Base-by-base conservation (phyloP, 148 eudicot genomes). In the Tetragonia tetragonoides region DNA sequence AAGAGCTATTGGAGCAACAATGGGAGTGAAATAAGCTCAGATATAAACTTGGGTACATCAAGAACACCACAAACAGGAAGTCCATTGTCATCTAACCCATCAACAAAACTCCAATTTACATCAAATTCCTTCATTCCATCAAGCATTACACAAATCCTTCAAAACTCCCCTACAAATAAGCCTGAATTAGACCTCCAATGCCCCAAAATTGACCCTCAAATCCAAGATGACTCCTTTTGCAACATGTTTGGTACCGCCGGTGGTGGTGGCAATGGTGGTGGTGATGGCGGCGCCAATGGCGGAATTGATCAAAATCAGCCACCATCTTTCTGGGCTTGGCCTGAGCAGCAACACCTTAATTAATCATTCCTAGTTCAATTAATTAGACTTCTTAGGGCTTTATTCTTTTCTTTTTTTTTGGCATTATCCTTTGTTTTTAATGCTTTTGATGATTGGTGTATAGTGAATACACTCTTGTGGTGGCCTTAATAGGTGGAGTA, bases 1-100 rank as follows among this genome's bases (percentile, higher is more conserved):
- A 85, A 88, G 79, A 87, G 83, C 76, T 88, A 87, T 18, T 92
- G 97, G 97, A 90, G 89, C 82, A 90, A 84, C 84, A 81, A 87
- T 66, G 90, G 86, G 54, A 88, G 90, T 74, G 91, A 89, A 5
- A 87, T 84, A 49, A 88, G 86, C 49, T 87, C 85, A 23, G 90
- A 92, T 70, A 85, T 88, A 78, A 87, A 89, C 80, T 76, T 83
- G 44, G 84, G 85, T 54, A 44, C 66, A 68, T 78, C 85, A 78
- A 77, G 80, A 76, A 47, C 88, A 28, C 74, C 84, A 40, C 73
- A 74, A 60, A 66, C 66, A 42, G 83, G 79, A 15, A 80, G 79
- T 49, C 79, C 82, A 57, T 74, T 80, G 24, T 79, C 81, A 2
- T 74, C 82, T 34, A 72, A 68, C 69, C 83, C 77, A 73, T 75